Evolutionary conservation across 2,329 filamentous ascomycete genomes (phyloP).

Genomic region (Incumbomyces lentus): DNA sequence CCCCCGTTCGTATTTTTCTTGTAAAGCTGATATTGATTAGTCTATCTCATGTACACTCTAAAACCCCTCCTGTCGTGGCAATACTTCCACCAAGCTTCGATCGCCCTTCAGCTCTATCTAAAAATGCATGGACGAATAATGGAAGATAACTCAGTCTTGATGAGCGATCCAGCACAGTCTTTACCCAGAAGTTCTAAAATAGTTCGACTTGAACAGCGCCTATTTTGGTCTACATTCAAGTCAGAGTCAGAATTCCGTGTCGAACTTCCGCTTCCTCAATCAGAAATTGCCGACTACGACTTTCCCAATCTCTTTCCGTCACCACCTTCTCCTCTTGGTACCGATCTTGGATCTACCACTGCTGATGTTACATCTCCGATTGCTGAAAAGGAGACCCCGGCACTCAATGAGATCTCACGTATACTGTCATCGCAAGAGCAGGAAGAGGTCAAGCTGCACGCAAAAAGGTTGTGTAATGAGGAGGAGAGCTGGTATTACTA

Average conservation of each 20-base stretch:
- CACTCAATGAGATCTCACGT: neutral
- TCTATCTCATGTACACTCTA: conserved; percentile 32
- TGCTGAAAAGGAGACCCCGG: neutral
- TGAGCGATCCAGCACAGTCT: conserved; percentile 6
- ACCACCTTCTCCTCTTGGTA: conserved; percentile 19
- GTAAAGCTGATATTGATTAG: neutral
- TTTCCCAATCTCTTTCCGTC: conserved; percentile 27
- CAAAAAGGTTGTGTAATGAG: conserved; percentile 19
- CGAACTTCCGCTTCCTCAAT: conserved; percentile 30
- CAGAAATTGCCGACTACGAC: conserved; percentile 26
- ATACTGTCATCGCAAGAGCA: conserved; percentile 1
- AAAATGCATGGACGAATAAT: conserved; percentile 16
- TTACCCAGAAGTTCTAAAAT: conserved; percentile 10
- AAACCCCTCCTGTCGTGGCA: conserved; percentile 31
- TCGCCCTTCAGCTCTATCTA: conserved; percentile 28
- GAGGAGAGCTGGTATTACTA: conserved; percentile 37
- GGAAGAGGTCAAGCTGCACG: conserved; percentile 7
- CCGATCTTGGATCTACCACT: neutral
- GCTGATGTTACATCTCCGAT: neutral
- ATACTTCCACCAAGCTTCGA: conserved; percentile 27
- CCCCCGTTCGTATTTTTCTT: neutral
- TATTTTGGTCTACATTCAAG: conserved; percentile 38
- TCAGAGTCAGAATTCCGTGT: conserved; percentile 33
- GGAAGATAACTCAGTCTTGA: conserved; percentile 4
- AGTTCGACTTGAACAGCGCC: conserved; percentile 29